These are phyloP conservation scores for Onygena corvina DNA, from an alignment of 2,329 filamentous ascomycete genomes.

Conservation along the genomic window DNA sequence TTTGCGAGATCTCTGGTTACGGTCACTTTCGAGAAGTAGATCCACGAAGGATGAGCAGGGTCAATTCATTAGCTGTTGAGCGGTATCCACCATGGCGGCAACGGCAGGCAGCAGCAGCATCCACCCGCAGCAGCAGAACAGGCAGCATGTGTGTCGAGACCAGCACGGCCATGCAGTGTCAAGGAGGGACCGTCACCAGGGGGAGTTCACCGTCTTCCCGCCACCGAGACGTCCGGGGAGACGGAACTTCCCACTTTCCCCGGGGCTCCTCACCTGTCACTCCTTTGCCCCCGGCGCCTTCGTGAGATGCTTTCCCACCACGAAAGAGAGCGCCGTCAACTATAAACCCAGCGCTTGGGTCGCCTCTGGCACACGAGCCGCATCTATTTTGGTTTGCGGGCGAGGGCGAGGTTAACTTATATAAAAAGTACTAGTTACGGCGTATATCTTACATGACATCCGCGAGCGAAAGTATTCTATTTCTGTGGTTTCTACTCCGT, in stretches of 20 bases:
- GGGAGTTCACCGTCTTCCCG: neutral
- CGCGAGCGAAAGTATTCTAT: no score
- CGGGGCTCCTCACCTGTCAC: neutral
- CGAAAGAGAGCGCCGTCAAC: neutral
- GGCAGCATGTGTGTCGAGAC: neutral
- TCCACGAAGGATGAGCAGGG: neutral
- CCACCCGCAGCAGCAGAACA: neutral
- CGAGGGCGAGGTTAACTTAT: neutral
- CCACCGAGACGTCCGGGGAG: neutral
- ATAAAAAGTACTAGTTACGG: no score
- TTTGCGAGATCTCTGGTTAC: no score
- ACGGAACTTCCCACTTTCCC: neutral
- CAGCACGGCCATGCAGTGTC: neutral
- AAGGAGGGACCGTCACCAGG: neutral
- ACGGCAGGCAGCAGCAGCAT: neutral
- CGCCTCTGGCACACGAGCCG: slow-evolving; percentile 4
- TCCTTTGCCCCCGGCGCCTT: neutral
- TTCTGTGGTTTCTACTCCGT: no score
- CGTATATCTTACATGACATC: no score
- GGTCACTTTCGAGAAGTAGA: no score
- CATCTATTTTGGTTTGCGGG: slow-evolving; percentile 3
- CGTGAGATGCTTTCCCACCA: neutral
- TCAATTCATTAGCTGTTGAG: no score
- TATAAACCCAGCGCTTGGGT: slow-evolving; percentile 4
- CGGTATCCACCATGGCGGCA: neutral